Evolutionary conservation across 1,284 basidiomycete species (phyloP).

Genomic region (Sporisorium reilianum): DNA sequence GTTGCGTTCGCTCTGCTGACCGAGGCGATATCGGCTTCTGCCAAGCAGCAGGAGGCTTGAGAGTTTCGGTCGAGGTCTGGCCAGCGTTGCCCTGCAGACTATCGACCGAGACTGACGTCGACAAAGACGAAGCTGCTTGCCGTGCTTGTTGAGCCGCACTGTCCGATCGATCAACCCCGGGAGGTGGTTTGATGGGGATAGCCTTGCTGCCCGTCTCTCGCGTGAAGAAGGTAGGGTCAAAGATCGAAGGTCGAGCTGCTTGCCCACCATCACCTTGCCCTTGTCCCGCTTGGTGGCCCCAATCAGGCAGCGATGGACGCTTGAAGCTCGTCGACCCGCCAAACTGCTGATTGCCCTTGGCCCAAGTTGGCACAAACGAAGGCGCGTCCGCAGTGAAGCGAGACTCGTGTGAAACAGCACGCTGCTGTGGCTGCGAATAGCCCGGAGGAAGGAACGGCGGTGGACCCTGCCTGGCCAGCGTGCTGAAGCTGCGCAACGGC

Average conservation of each 20-base stretch:
- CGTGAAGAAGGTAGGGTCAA: slow-evolving; percentile 34
- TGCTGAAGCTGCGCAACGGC: slow-evolving; percentile 46
- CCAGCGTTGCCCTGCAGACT: not conserved
- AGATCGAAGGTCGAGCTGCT: slow-evolving; percentile 16
- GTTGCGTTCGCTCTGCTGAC: slow-evolving; percentile 14
- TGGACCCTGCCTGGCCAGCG: slow-evolving; percentile 33
- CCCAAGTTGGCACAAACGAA: slow-evolving; percentile 56
- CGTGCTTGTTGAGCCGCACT: not conserved
- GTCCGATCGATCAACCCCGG: slow-evolving; percentile 17
- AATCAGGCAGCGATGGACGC: slow-evolving; percentile 51
- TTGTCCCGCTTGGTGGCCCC: slow-evolving; percentile 17
- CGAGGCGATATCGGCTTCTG: slow-evolving; percentile 2
- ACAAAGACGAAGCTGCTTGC: not conserved
- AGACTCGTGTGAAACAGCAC: slow-evolving; percentile 36
- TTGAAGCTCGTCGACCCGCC: slow-evolving; percentile 28
- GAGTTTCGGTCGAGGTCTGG: slow-evolving; percentile 19
- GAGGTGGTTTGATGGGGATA: slow-evolving; percentile 53
- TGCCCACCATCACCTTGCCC: not conserved
- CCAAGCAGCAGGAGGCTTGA: slow-evolving; percentile 11
- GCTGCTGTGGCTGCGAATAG: slow-evolving; percentile 23
- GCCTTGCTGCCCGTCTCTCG: slow-evolving; percentile 46
- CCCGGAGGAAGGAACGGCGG: slow-evolving; percentile 48
- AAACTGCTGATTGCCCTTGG: slow-evolving; percentile 9
- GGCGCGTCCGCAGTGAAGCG: slow-evolving; percentile 52
- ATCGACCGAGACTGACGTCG: not conserved